Conservation (phyloP, 164 flowering plant species). For the Buxus sempervirens region DNA sequence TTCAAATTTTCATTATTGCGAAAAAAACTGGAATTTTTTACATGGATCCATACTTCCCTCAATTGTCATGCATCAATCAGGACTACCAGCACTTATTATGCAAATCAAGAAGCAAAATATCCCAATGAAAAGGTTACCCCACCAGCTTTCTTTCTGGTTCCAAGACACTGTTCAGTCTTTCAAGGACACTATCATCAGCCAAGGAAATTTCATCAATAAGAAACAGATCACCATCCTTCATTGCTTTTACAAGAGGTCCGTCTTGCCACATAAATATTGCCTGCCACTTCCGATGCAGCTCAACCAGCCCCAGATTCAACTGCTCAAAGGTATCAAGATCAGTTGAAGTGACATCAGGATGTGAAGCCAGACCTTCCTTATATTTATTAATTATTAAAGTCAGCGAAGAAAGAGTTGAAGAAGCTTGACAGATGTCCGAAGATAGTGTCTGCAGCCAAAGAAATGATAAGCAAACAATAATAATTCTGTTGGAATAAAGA, state of each 20-base stretch:
- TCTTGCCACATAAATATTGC: slow-evolving; percentile 88
- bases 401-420: slow-evolving; percentile 46
- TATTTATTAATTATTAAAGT: slow-evolving; percentile 29
- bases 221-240: slow-evolving; percentile 80
- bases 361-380: slow-evolving; percentile 29
- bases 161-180: slow-evolving; percentile 90
- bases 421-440: slow-evolving; percentile 60
- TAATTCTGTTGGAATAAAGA: neutral
- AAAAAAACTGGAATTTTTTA: too few relatives aligned
- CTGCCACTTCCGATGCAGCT: slow-evolving; percentile 70
- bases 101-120: neutral
- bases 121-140: slow-evolving; percentile 17
- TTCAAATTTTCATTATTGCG: too few relatives aligned
- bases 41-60: too few relatives aligned
- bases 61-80: too few relatives aligned
- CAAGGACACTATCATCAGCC: slow-evolving; percentile 99
- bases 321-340: slow-evolving; percentile 49
- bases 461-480: slow-evolving; percentile 9
- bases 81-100: too few relatives aligned
- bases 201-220: slow-evolving; percentile 96
- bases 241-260: slow-evolving; percentile 94
- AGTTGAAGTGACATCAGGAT: slow-evolving; percentile 29
- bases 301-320: slow-evolving; percentile 30
- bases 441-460: slow-evolving; percentile 50
- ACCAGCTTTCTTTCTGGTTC: slow-evolving; percentile 93